A percentile compares a stretch with the other conserved stretches of the same genome.
Evolutionary conservation across 805 yeast genomes (phyloP).

Genomic region (Ogataea trehaloabstinens): DNA sequence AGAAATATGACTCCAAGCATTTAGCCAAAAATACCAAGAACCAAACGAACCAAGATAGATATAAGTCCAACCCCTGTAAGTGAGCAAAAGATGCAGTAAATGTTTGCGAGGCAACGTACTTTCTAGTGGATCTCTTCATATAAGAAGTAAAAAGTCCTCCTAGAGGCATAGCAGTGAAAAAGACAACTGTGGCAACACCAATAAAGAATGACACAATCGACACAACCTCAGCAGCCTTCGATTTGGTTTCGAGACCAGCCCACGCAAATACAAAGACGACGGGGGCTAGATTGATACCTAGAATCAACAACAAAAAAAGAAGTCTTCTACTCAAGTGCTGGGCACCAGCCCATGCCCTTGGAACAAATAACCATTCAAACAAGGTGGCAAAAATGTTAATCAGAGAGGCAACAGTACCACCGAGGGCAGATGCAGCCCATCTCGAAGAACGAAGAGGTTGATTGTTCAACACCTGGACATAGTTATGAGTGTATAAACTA

Average conservation of each 20-base stretch:
- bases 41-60: conserved; percentile 96
- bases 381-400: conserved; percentile 86
- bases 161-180: conserved; percentile 92
- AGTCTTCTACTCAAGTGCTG: conserved; percentile 91
- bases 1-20: conserved; percentile 86
- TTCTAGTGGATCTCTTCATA: conserved; percentile 81
- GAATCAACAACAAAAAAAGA: conserved; percentile 63
- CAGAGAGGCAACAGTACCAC: conserved; percentile 81
- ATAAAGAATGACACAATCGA: conserved; percentile 87
- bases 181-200: conserved; percentile 77
- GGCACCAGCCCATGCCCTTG: conserved; percentile 99
- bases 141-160: conserved; percentile 95
- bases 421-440: conserved; percentile 92
- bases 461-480: conserved; percentile 77
- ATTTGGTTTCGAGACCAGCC: conserved; percentile 63
- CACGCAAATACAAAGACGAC: conserved; percentile 81
- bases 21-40: conserved; percentile 84
- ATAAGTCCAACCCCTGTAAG: conserved; percentile 85
- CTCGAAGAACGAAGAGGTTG: conserved; percentile 86
- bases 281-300: conserved; percentile 78
- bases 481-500: conserved; percentile 82
- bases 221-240: conserved; percentile 72
- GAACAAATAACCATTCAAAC: conserved; percentile 94
- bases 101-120: conserved; percentile 89
- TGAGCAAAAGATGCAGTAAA: conserved; percentile 90